Base-by-base conservation (phyloP, 352 stramenopile species). In the Labyrinthula sp. region DNA sequence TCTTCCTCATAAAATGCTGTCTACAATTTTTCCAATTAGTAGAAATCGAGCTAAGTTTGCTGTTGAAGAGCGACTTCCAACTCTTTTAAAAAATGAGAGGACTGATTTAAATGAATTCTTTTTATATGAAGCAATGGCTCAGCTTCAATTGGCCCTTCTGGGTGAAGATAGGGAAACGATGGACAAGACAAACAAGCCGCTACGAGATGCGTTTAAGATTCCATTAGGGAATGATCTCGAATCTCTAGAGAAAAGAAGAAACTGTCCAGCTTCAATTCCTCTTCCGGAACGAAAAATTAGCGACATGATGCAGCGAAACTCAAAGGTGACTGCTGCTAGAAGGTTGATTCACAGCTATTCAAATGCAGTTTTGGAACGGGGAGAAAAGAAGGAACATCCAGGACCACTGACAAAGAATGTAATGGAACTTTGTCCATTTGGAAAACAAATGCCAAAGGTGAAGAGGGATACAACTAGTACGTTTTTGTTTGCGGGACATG, bases 161-260 rank as follows among this genome's bases (percentile, higher is more conserved):
- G 41, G 41, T 12, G 41, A 49, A 20, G 18, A 21, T 6, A 23
- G 30, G 23, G 41, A 25, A 4, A 23, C 18, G 30, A 49, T 49
- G 41, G 41, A 49, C 15, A 24, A 49, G 33, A 49, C 41, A 5
- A 49, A 49, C 34, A 36, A 33, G 8, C 41, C 41, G n/a, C 41
- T 49, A 23, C 41, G 41, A 2, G 29, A 23, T 10, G 41, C 41
- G 14, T 49, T 49, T 6, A 49, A 49, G 33, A 26, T 31, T 15
- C 21, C 41, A 23, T 36, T 49, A 12, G 47, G 21, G 29, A 30
- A 48, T 9, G 28, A 27, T 20, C 30, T 21, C 23, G 7, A 3
- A 6, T 23, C 34, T 18, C 29, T 49, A 12, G 29, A 49, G 9
- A 36, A 30, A 10, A 36, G 30, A 17, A 21, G 34, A 8, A 6